Evolutionary conservation across 495 filamentous ascomycete genomes (phyloP).

Genomic region (Choiromyces venosus): DNA sequence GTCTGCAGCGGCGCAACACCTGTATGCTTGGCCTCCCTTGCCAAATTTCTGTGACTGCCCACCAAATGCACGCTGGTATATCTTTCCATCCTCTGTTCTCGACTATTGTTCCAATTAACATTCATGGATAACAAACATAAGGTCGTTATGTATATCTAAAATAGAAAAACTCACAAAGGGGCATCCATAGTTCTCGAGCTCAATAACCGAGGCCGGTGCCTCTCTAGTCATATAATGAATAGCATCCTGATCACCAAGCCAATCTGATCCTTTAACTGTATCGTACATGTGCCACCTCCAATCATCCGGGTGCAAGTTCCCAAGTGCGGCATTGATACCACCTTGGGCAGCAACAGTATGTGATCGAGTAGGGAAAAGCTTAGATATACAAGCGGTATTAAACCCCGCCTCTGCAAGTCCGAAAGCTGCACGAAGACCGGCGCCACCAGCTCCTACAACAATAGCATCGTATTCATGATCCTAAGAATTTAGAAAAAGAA

Average conservation of each 20-base stretch:
- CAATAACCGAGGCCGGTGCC: constrained; percentile 83
- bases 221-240: constrained; percentile 99
- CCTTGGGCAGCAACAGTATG: constrained; percentile 95
- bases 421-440: constrained; percentile 90
- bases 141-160: not conserved
- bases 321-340: constrained; percentile 92
- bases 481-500: constrained; percentile 43
- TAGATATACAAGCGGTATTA: constrained; percentile 97
- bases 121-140: not conserved
- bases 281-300: constrained; percentile 99
- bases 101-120: constrained; percentile 47
- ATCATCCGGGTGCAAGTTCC: constrained; percentile 90
- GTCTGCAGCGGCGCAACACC: constrained; percentile 91
- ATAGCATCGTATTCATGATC: constrained; percentile 81
- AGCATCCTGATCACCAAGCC: constrained; percentile 96
- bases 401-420: constrained; percentile 95
- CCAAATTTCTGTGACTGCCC: constrained; percentile 92
- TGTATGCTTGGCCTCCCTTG: constrained; percentile 94
- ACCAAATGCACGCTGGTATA: constrained; percentile 97
- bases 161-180: constrained; percentile 58
- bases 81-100: constrained; percentile 91
- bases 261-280: constrained; percentile 97
- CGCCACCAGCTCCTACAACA: constrained; percentile 89
- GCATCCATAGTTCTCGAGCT: constrained; percentile 95
- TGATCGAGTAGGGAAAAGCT: constrained; percentile 91